Conservation (phyloP, 2,329 filamentous ascomycete genomes). For the Epichloe hybrida region DNA sequence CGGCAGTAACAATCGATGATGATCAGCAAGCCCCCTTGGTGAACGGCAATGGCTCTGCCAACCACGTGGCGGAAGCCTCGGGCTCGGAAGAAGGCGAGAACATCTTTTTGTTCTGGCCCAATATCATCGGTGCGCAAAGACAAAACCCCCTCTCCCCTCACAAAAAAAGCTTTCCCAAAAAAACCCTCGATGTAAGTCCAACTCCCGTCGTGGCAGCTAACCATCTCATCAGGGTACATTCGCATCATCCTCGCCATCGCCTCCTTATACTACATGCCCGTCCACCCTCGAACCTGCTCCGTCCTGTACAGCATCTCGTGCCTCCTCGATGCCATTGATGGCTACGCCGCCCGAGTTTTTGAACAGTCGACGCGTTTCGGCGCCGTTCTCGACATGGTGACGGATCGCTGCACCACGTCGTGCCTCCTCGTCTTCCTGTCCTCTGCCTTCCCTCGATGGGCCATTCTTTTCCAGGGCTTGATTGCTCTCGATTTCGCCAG, state of each 20-base stretch:
- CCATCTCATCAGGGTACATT: constrained; percentile 46
- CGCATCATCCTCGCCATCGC: constrained; percentile 72
- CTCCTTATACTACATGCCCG: constrained; percentile 97
- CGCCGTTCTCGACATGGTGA: constrained; percentile 97
- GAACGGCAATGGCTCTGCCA: constrained; percentile 33
- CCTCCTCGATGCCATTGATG: constrained; percentile 87
- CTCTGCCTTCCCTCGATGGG: constrained; percentile 87
- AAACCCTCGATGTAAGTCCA: not conserved
- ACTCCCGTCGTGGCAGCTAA: not conserved
- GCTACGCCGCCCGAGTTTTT: constrained; percentile 66
- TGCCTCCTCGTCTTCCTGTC: constrained; percentile 91
- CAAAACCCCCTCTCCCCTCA: not conserved
- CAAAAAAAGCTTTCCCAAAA: not conserved
- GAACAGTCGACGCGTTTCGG: constrained; percentile 93
- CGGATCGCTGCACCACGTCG: constrained; percentile 90
- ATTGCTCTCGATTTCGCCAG: constrained; percentile 88
- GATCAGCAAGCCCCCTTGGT: constrained; percentile 16
- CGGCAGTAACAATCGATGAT: constrained; percentile 12
- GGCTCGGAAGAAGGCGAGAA: constrained; percentile 44
- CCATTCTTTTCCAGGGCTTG: constrained; percentile 84
- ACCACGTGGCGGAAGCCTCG: constrained; percentile 20
- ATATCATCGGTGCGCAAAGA: constrained; percentile 55
- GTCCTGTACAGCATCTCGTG: constrained; percentile 87
- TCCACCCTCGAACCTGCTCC: constrained; percentile 92
- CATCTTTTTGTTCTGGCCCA: constrained; percentile 71